Evolutionary conservation across 2,329 filamentous ascomycete genomes (phyloP).

Genomic region (Paracoccidioides brasiliensis): DNA sequence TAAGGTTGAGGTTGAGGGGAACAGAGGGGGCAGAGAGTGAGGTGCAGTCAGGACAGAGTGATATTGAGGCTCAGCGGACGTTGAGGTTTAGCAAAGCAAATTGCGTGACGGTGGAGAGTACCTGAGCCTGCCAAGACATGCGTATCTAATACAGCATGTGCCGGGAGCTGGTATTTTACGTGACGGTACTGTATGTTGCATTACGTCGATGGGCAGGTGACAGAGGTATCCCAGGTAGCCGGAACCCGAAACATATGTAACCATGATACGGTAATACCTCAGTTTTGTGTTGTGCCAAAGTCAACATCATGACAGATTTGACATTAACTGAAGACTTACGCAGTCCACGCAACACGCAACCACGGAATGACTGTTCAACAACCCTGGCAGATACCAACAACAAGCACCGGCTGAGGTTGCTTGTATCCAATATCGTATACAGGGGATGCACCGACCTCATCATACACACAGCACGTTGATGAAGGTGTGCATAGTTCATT

Average conservation of each 20-base stretch:
- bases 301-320: background rate
- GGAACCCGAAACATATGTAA: background rate
- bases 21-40: background rate
- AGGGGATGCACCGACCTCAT: background rate
- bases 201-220: background rate
- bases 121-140: background rate
- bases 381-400: background rate
- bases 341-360: background rate
- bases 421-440: background rate
- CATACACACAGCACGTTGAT: background rate
- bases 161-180: background rate
- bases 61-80: background rate
- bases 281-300: background rate
- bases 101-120: background rate
- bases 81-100: background rate
- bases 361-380: background rate
- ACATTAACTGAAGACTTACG: background rate
- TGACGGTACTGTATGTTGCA: background rate
- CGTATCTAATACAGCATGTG: background rate
- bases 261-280: background rate
- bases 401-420: background rate
- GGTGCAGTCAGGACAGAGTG: background rate
- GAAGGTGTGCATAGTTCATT: too few relatives aligned
- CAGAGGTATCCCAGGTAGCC: too few relatives aligned
- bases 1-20: background rate